Evolutionary conservation across 2,329 filamentous ascomycete species (phyloP).

Genomic region (Aspergillus sp.): DNA sequence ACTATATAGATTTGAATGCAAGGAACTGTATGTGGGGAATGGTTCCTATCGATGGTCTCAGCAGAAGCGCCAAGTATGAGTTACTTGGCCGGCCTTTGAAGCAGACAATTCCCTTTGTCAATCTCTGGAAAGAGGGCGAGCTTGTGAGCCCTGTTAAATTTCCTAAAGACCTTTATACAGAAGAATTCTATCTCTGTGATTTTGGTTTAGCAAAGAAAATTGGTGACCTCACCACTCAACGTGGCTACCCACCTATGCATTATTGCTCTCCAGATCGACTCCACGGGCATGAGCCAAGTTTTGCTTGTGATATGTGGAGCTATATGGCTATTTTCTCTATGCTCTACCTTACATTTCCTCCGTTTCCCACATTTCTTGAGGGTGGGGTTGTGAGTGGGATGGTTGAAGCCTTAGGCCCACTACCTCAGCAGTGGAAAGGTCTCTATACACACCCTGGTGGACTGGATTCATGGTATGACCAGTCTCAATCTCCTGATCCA

Average conservation of each 20-base stretch:
- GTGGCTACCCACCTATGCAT: conserved; percentile 9
- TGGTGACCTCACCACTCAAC: conserved; percentile 5
- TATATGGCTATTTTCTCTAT: conserved; percentile 23
- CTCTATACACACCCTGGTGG: conserved; percentile 6
- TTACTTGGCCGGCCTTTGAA: conserved; percentile 19
- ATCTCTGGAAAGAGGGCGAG: conserved; percentile 21
- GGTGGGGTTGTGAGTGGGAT: conserved; percentile 16
- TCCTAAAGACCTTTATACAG: conserved; percentile 16
- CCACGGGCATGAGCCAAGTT: conserved; percentile 16
- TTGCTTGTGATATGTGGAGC: conserved; percentile 26
- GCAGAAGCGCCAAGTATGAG: conserved; percentile 20
- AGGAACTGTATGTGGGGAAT: conserved; percentile 26
- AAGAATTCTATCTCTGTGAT: conserved; percentile 24
- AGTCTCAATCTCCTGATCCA: conserved; percentile 8
- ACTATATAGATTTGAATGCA: conserved; percentile 18
- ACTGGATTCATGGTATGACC: conserved; percentile 25
- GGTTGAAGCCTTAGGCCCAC: conserved; percentile 15
- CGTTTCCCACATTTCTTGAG: conserved; percentile 8
- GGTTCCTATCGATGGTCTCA: conserved; percentile 14
- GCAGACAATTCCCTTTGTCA: conserved; percentile 14
- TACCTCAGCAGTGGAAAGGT: conserved; percentile 22
- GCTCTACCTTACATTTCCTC: conserved; percentile 17
- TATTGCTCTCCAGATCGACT: conserved; percentile 23
- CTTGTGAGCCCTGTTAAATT: conserved; percentile 15
- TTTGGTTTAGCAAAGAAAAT: conserved; percentile 22